A percentile compares a stretch with the other conserved stretches of the same genome.
These are phyloP conservation scores for Boechera divaricarpa DNA, from an alignment of 345 rosid species.

Conservation along the genomic window DNA sequence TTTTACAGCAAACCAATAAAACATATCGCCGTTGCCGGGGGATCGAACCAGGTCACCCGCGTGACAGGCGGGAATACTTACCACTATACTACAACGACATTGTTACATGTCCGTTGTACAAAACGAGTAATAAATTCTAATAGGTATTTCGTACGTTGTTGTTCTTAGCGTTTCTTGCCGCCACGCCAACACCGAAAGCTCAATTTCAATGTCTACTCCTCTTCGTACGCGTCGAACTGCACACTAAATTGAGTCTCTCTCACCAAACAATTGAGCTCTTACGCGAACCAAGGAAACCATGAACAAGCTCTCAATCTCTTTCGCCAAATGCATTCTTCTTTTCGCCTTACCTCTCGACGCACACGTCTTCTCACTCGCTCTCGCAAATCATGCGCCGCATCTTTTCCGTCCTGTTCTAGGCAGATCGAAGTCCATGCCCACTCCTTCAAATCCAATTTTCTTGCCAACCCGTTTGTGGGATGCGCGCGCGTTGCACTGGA, in stretches of 20 bases:
- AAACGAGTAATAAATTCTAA: no score
- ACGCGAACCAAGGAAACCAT: slow-evolving; percentile 58
- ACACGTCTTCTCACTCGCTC: slow-evolving; percentile 61
- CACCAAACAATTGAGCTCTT: slow-evolving; percentile 56
- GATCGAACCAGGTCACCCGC: slow-evolving; percentile 99
- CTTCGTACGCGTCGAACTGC: slow-evolving; percentile 43
- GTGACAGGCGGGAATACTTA: slow-evolving; percentile 97
- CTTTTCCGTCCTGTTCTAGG: slow-evolving; percentile 52
- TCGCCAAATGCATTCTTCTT: slow-evolving; percentile 53
- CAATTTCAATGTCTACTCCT: slow-evolving; percentile 41
- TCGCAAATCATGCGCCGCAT: slow-evolving; percentile 68
- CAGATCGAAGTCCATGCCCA: slow-evolving; percentile 54
- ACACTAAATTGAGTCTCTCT: slow-evolving; percentile 50
- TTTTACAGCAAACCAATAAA: background rate
- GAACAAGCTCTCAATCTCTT: slow-evolving; percentile 59
- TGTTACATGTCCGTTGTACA: background rate
- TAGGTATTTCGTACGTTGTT: no score
- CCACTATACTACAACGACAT: slow-evolving; percentile 98
- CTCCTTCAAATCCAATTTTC: slow-evolving; percentile 46
- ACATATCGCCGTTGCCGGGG: slow-evolving; percentile 78
- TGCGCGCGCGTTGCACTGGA: slow-evolving; percentile 60
- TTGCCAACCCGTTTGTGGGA: slow-evolving; percentile 58
- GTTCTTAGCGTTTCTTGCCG: background rate
- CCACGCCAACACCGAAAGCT: background rate
- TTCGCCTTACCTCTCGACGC: slow-evolving; percentile 60